Percentiles rank a stretch among this genome's conserved stretches.
Evolutionary conservation across 2,329 filamentous ascomycete species (phyloP).

Genomic region (Fusarium nanum): DNA sequence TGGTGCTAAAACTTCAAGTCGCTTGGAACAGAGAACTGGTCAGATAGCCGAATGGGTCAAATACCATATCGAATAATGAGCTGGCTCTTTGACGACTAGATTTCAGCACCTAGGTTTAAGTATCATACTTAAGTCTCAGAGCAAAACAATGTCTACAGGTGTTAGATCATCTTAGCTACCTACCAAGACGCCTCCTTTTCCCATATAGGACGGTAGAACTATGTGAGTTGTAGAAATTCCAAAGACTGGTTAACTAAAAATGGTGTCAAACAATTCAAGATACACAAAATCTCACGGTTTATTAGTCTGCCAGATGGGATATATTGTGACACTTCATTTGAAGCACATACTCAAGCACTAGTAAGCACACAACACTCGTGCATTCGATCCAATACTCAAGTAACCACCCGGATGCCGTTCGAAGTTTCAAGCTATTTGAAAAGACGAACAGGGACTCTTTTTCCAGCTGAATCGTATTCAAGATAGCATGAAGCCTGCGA

Average conservation of each 20-base stretch:
- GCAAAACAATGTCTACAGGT: neutral
- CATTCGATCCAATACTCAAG: neutral
- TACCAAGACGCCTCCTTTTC: neutral
- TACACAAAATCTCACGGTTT: neutral
- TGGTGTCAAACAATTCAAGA: neutral
- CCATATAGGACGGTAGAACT: neutral
- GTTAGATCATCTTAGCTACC: neutral
- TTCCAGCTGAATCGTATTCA: too few species aligned
- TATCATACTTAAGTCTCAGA: neutral
- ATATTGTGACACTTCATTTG: neutral
- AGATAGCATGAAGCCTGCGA: too few species aligned
- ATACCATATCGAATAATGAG: neutral
- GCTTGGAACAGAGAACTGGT: neutral
- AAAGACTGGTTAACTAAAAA: neutral
- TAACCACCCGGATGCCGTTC: neutral
- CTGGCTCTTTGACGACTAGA: neutral
- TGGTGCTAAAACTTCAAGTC: neutral
- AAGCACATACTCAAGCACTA: neutral
- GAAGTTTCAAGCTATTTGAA: neutral
- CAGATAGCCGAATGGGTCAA: too few species aligned
- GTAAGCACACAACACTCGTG: too few species aligned
- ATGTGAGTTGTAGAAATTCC: neutral
- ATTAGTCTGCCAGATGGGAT: neutral
- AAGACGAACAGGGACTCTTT: too few species aligned
- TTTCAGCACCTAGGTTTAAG: neutral